These are phyloP conservation scores for Fusarium falciforme DNA, from an alignment of 2,329 filamentous ascomycete genomes.

Conservation along the genomic window DNA sequence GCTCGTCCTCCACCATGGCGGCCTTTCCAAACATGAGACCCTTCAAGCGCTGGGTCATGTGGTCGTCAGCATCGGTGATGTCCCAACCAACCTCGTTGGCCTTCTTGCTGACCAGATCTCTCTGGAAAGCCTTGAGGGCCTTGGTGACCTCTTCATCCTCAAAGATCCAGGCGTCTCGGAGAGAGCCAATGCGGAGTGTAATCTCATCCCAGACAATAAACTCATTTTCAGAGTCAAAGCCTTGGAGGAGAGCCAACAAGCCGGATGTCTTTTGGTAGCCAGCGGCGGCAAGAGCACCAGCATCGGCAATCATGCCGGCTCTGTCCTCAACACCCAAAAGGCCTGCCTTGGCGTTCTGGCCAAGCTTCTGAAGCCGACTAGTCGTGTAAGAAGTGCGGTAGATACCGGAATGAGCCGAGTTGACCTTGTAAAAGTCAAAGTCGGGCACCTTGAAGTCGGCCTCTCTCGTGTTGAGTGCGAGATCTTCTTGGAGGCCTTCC, in stretches of 20 bases:
- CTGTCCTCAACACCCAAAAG: conserved; percentile 89
- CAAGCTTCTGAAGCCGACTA: conserved; percentile 86
- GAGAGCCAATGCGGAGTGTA: conserved; percentile 78
- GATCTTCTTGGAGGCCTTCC: conserved; percentile 81
- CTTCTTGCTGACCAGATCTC: conserved; percentile 79
- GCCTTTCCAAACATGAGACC: conserved; percentile 87
- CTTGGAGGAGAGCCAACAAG: conserved; percentile 84
- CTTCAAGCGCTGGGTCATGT: conserved; percentile 96
- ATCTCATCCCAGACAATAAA: conserved; percentile 98
- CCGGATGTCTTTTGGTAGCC: conserved; percentile 96
- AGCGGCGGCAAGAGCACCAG: conserved; percentile 87
- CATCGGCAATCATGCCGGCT: conserved; percentile 94
- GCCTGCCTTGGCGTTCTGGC: conserved; percentile 78
- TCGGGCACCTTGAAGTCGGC: conserved; percentile 80
- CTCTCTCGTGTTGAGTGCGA: conserved; percentile 74
- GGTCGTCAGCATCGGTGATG: conserved; percentile 85
- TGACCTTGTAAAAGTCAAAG: conserved; percentile 94
- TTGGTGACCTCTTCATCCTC: conserved; percentile 80
- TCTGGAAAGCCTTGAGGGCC: conserved; percentile 85
- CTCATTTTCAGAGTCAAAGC: conserved; percentile 84
- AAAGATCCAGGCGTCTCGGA: conserved; percentile 84
- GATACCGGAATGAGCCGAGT: conserved; percentile 92
- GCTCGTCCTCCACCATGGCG: conserved; percentile 82
- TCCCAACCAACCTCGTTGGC: conserved; percentile 90
- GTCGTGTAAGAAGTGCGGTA: conserved; percentile 91